Base-by-base conservation (phyloP, 208 protist genomes). In the Crithidia fasciculata region DNA sequence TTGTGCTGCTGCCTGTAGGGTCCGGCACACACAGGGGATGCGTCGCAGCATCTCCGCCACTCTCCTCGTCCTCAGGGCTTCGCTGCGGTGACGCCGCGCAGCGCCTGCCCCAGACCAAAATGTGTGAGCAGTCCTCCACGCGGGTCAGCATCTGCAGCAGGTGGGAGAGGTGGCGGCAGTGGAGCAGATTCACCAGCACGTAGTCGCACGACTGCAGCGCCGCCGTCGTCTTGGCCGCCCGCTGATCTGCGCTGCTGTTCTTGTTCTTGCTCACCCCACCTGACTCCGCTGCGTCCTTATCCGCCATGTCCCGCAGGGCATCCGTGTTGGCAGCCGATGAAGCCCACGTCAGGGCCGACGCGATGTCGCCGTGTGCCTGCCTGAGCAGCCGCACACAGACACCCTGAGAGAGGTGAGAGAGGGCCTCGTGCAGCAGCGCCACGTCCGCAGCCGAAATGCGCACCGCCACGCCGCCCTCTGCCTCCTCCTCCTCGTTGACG, bases 51-150 rank as follows among this genome's bases (percentile, higher is more conserved):
- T 19, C n/a, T 43, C 19, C 41, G 5, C 41, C 41, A 0, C 55
- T n/a, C 2, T 19, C 56, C 15, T 61, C 40, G 4, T 79, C 57
- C 28, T 19, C 28, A 28, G 28, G 1, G 28, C 28, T 28, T 28
- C 28, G 0, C 28, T 28, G 28, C 28, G 0, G 28, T 28, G 28
- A 1, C 28, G 28, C 28, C 28, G 40, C 58, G 18, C 58, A 50
- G 41, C 58, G 58, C 58, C 13, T 63, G 36, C 67, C 90, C 95
- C 95, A 98, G 0, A 90, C 85, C 13, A 97, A 69, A 47, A 97
- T 89, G 77, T 98, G 92, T 13, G 91, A 94, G 45, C 87, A 84
- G 68, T 97, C 89, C 59, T 98, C 95, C 44, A 97, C 19, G 2
- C 81, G 40, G 13, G 73, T 85, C 55, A 89, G 65, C 61, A 93